A percentile compares a stretch with the other conserved stretches of the same genome.
phyloP scores from a whole-genome alignment of 768 basidiomycete genomes.

The Multifurca ochricompacta region DNA sequence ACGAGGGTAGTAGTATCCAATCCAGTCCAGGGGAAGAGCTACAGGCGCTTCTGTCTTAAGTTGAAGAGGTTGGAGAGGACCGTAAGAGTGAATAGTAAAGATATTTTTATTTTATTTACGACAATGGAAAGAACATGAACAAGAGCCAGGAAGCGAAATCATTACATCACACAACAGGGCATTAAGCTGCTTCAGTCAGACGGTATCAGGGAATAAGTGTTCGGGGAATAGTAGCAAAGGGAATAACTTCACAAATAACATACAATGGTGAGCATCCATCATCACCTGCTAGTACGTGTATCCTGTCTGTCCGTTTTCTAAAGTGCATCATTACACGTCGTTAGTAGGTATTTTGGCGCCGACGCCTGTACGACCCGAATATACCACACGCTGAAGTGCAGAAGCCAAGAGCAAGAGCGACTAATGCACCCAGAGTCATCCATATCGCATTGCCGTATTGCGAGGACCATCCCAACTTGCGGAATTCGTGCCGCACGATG shows the following conservation, averaged over 20 bases:
- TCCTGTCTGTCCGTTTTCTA: background rate
- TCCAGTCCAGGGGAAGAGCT: too few species aligned
- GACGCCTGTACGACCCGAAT: conserved; percentile 55
- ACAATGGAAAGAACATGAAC: too few species aligned
- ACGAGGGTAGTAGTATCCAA: background rate
- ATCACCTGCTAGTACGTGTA: too few species aligned
- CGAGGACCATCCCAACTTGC: conserved; percentile 39
- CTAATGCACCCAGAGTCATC: conserved; percentile 69
- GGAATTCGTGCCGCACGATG: conserved; percentile 52
- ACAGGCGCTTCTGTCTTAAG: too few species aligned
- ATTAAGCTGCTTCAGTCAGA: too few species aligned
- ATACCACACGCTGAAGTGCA: conserved; percentile 58
- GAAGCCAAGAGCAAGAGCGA: conserved; percentile 57
- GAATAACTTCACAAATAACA: background rate
- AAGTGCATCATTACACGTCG: background rate
- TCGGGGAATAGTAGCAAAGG: background rate
- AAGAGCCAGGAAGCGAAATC: too few species aligned
- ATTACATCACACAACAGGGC: too few species aligned
- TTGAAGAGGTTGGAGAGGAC: background rate
- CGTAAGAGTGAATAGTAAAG: background rate
- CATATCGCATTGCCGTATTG: conserved; percentile 77
- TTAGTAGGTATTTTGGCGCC: conserved; percentile 24
- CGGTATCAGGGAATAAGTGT: background rate
- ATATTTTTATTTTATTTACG: too few species aligned
- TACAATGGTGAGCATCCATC: too few species aligned